A percentile compares a stretch with the other conserved stretches of the same genome.
phyloP scores from a whole-genome alignment of 192 early-diverging fungal genomes.

The Linnemannia hyalina region DNA sequence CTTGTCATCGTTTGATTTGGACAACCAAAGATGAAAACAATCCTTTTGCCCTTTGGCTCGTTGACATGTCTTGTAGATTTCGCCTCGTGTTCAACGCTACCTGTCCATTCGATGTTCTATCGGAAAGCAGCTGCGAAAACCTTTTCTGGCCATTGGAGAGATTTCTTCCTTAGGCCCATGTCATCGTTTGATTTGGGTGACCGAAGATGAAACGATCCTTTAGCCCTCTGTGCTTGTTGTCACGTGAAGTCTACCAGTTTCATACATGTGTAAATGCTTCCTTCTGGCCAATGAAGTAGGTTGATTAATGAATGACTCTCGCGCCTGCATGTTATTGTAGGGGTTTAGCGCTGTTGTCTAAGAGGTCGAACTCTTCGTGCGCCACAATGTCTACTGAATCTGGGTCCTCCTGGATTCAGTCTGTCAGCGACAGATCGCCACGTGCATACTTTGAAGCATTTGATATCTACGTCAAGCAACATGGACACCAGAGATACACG shows the following conservation, averaged over 20 bases:
- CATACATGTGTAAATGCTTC: not conserved
- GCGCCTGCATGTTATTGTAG: too few relatives aligned
- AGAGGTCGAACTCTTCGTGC: too few relatives aligned
- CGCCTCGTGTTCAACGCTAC: slow-evolving; percentile 21
- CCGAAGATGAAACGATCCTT: not conserved
- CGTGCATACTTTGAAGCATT: slow-evolving; percentile 34
- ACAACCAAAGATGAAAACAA: slow-evolving; percentile 25
- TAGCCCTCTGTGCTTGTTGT: not conserved
- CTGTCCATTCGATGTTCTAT: slow-evolving; percentile 20
- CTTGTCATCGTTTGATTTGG: slow-evolving; percentile 36
- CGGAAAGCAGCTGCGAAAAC: slow-evolving; percentile 32
- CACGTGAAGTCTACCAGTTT: slow-evolving; percentile 7
- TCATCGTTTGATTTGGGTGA: slow-evolving; percentile 29
- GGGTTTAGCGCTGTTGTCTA: too few relatives aligned
- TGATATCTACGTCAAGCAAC: slow-evolving; percentile 35
- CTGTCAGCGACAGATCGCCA: not conserved
- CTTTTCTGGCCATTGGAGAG: slow-evolving; percentile 21
- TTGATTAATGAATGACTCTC: too few relatives aligned
- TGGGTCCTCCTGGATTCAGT: too few relatives aligned
- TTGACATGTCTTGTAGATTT: slow-evolving; percentile 20
- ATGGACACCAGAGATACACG: slow-evolving; percentile 29
- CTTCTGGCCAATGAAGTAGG: too few relatives aligned
- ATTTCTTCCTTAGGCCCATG: slow-evolving; percentile 23
- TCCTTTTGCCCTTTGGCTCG: slow-evolving; percentile 22
- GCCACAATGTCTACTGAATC: too few relatives aligned